phyloP scores from a whole-genome alignment of 139 green algal species.

The Chlorella vulgaris region DNA sequence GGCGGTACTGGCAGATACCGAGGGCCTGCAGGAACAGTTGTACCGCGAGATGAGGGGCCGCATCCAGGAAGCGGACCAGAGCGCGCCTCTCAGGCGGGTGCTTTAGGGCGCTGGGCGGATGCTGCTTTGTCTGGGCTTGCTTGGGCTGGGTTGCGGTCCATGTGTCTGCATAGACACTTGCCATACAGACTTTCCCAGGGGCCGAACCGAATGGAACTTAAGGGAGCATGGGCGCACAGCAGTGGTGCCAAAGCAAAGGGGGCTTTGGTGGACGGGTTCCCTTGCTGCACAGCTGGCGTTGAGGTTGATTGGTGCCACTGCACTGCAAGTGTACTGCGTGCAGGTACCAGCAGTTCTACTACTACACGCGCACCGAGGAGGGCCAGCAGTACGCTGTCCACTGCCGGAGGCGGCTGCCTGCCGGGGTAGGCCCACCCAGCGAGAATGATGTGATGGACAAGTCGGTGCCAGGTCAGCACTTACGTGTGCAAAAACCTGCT shows the following conservation, averaged over 20 bases:
- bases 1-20: constrained; percentile 79
- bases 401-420: constrained; percentile 65
- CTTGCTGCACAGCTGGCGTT: no score
- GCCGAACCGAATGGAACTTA: no score
- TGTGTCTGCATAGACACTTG: no score
- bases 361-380: constrained; percentile 82
- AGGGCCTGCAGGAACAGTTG: constrained; percentile 77
- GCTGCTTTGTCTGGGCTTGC: no score
- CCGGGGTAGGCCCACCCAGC: constrained; percentile 14
- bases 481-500: background rate
- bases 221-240: background rate
- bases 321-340: background rate
- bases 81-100: constrained; percentile 43
- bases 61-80: constrained; percentile 87
- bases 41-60: constrained; percentile 85
- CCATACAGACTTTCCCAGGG: no score
- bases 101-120: background rate
- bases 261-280: no score
- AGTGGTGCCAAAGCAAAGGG: background rate
- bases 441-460: constrained; percentile 63
- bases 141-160: no score
- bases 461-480: background rate
- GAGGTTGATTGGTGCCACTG: background rate
- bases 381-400: constrained; percentile 81
- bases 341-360: constrained; percentile 74